Evolutionary conservation across 345 rosid genomes (phyloP).

Genomic region (Dimocarpus longan): DNA sequence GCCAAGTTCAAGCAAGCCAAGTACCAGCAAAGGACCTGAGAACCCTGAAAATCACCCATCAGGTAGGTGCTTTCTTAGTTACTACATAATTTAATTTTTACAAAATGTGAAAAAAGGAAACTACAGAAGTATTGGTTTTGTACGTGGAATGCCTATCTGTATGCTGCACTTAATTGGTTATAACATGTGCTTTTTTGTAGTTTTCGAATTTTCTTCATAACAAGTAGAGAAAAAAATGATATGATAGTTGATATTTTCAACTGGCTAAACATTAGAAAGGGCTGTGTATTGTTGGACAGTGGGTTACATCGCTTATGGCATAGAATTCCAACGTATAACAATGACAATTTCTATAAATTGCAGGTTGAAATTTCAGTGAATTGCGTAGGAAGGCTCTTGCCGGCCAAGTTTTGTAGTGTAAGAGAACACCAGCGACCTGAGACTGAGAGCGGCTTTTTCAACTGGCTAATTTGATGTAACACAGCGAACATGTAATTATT

Average conservation of each 20-base stretch:
- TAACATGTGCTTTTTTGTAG: neutral
- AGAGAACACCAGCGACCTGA: constrained; percentile 13
- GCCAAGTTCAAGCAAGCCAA: constrained; percentile 60
- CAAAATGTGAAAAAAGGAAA: neutral
- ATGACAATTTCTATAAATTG: constrained; percentile 21
- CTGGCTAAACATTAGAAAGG: constrained; percentile 18
- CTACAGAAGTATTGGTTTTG: neutral
- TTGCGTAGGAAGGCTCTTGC: constrained; percentile 23
- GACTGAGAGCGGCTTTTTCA: constrained; percentile 24
- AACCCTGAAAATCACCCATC: constrained; percentile 46
- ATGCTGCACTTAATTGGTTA: neutral
- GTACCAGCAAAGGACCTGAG: constrained; percentile 51
- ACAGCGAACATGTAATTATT: constrained; percentile 52
- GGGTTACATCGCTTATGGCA: constrained; percentile 10
- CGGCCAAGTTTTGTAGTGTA: constrained; percentile 45
- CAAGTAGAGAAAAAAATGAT: constrained; percentile 23
- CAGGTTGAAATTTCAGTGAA: constrained; percentile 33
- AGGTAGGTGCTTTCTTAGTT: constrained; percentile 37
- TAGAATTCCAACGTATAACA: neutral
- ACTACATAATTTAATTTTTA: neutral
- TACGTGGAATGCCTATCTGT: too few species aligned
- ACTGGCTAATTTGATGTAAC: constrained; percentile 26
- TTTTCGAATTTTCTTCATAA: constrained; percentile 10
- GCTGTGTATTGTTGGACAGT: constrained; percentile 6
- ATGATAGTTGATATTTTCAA: constrained; percentile 8